phyloP scores from a whole-genome alignment of 1,139 yeast species.

The Yamadazyma conglobata region DNA sequence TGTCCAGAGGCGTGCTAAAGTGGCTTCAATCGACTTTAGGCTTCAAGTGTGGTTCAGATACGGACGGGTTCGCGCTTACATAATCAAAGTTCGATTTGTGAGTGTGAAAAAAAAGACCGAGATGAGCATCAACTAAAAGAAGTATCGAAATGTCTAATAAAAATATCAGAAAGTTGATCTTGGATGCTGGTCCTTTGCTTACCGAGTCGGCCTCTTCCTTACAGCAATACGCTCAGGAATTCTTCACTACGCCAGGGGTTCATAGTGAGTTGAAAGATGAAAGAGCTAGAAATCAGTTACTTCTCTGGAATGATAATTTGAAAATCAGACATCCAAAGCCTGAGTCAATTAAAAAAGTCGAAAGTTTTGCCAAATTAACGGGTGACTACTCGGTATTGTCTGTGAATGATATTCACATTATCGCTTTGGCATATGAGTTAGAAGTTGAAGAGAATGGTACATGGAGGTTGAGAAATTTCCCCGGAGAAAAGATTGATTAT shows the following conservation, averaged over 20 bases:
- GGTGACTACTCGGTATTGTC: slow-evolving; percentile 91
- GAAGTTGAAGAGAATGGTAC: slow-evolving; percentile 74
- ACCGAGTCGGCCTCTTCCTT: slow-evolving; percentile 79
- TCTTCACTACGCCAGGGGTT: slow-evolving; percentile 91
- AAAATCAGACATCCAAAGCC: slow-evolving; percentile 73
- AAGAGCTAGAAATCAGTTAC: slow-evolving; percentile 70
- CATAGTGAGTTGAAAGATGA: slow-evolving; percentile 84
- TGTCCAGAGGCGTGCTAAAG: no score
- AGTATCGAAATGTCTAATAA: slow-evolving; percentile 2
- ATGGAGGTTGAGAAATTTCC: slow-evolving; percentile 64
- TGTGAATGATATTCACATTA: slow-evolving; percentile 84
- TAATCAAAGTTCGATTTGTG: no score
- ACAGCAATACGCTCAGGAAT: slow-evolving; percentile 62
- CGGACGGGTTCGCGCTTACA: no score
- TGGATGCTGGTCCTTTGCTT: slow-evolving; percentile 94
- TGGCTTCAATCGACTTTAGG: no score
- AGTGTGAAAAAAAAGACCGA: slow-evolving; percentile 2
- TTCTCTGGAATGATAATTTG: slow-evolving; percentile 69
- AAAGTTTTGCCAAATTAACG: slow-evolving; percentile 75
- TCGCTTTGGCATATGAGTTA: slow-evolving; percentile 87
- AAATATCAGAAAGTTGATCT: slow-evolving; percentile 55
- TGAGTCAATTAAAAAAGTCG: slow-evolving; percentile 60
- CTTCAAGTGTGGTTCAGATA: no score
- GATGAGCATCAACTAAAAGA: slow-evolving; percentile 9
- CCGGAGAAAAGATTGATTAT: slow-evolving; percentile 51